Percentiles rank a stretch among this genome's conserved stretches.
Conservation (phyloP, 257 asterid genomes). For the Eustoma russellianum region DNA sequence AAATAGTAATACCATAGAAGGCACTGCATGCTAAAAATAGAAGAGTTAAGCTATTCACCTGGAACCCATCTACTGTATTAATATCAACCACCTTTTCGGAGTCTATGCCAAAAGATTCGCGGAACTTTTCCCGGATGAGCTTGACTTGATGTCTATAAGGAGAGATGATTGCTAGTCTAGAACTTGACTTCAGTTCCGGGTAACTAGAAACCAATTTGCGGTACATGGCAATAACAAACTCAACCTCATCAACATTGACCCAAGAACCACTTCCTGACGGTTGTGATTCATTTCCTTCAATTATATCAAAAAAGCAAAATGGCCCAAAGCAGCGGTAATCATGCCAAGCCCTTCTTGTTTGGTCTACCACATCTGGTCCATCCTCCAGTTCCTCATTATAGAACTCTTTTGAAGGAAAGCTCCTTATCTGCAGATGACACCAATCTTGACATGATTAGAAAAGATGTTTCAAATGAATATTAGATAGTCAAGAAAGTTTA, state of each 20-base stretch:
- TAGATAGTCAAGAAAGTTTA: constrained; percentile 2
- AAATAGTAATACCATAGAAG: neutral
- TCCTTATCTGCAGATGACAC: constrained; percentile 55
- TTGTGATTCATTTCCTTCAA: constrained; percentile 70
- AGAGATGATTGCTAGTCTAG: constrained; percentile 81
- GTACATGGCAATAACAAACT: constrained; percentile 66
- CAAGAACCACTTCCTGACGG: constrained; percentile 77
- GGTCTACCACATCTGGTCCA: constrained; percentile 64
- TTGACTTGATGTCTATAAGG: constrained; percentile 82
- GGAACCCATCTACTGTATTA: constrained; percentile 96
- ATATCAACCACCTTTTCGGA: constrained; percentile 77
- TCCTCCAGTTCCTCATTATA: constrained; percentile 70
- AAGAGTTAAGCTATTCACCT: constrained; percentile 32
- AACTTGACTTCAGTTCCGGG: constrained; percentile 82
- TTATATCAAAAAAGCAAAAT: constrained; percentile 85
- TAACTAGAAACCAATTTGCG: constrained; percentile 59
- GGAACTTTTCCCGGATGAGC: constrained; percentile 61
- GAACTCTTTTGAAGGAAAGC: constrained; percentile 94
- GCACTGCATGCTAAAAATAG: constrained; percentile 4
- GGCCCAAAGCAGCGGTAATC: constrained; percentile 83
- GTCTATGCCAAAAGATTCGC: constrained; percentile 58
- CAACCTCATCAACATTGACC: constrained; percentile 85
- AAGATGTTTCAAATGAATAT: neutral
- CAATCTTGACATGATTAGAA: constrained; percentile 8
- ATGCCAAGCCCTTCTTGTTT: constrained; percentile 78